Conservation (phyloP, 2,329 filamentous ascomycete species). For the Aspergillus brunneoviolaceus region DNA sequence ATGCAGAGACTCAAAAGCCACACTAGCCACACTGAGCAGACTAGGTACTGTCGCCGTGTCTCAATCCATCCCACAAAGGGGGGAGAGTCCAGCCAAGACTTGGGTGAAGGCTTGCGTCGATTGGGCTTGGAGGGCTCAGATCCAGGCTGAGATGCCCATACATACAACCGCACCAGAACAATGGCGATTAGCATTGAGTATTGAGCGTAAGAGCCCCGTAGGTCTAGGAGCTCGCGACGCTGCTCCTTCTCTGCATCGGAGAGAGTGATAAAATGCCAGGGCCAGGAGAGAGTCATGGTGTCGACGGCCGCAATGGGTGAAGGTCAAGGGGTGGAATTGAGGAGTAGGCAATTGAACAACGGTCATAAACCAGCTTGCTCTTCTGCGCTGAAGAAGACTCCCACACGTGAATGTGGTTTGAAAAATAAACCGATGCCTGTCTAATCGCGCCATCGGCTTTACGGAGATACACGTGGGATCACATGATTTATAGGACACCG, state of each 20-base stretch:
- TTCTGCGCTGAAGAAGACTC: neutral
- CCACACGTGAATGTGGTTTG: conserved; percentile 1
- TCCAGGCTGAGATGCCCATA: conserved; percentile 13
- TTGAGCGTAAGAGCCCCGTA: conserved; percentile 57
- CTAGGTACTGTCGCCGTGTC: conserved; percentile 52
- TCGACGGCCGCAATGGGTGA: neutral
- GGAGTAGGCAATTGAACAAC: neutral
- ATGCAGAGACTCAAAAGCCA: conserved; percentile 55
- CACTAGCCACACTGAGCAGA: conserved; percentile 49
- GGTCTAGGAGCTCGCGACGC: conserved; percentile 54
- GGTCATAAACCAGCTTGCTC: neutral
- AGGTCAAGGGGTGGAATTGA: neutral
- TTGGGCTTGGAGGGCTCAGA: conserved; percentile 1
- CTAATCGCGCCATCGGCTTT: conserved; percentile 3
- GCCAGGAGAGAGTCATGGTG: conserved; percentile 35
- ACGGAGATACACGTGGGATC: conserved; percentile 1
- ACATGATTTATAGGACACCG: neutral
- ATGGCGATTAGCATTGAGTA: conserved; percentile 51
- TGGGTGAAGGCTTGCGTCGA: conserved; percentile 11
- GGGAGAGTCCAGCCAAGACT: conserved; percentile 49
- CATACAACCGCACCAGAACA: conserved; percentile 40
- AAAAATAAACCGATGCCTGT: conserved; percentile 5
- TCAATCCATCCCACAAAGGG: conserved; percentile 46
- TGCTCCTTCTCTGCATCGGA: conserved; percentile 50
- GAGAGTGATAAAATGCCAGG: conserved; percentile 56